Percentiles rank a stretch among this genome's conserved stretches.
These are phyloP conservation scores for Nannochloropsis granulata DNA, from an alignment of 108 stramenopile species.

Conservation along the genomic window DNA sequence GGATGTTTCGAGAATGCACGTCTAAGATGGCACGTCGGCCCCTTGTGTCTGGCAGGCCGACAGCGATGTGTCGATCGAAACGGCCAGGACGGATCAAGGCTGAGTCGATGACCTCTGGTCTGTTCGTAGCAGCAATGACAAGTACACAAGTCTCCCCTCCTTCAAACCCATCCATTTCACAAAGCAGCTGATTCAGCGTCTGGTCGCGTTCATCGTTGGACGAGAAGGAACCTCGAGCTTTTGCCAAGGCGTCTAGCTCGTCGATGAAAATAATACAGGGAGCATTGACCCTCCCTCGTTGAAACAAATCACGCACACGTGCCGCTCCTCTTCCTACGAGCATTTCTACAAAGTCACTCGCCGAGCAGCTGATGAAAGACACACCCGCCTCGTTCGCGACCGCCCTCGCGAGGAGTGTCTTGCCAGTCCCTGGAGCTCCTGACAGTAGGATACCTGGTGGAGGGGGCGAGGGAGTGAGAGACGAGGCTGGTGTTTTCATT, in stretches of 20 bases:
- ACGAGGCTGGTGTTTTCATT: not conserved
- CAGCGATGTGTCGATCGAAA: constrained; percentile 78
- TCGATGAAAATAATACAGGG: constrained; percentile 38
- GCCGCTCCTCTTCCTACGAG: constrained; percentile 36
- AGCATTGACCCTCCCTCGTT: constrained; percentile 6
- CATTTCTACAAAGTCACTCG: constrained; percentile 36
- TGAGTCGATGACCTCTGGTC: constrained; percentile 47
- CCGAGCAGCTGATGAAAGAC: constrained; percentile 35
- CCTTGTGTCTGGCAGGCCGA: constrained; percentile 61
- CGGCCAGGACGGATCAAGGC: constrained; percentile 78
- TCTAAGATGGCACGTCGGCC: constrained; percentile 66
- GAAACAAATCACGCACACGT: constrained; percentile 35
- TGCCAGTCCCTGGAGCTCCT: constrained; percentile 14
- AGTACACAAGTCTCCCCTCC: constrained; percentile 36
- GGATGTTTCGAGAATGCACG: constrained; percentile 55
- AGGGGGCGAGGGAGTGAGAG: not conserved
- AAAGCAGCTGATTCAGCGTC: constrained; percentile 81
- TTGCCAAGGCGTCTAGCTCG: constrained; percentile 36
- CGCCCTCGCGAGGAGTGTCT: constrained; percentile 37
- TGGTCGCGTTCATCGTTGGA: constrained; percentile 79
- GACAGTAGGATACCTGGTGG: not conserved
- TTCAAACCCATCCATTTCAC: constrained; percentile 87
- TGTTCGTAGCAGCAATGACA: constrained; percentile 86
- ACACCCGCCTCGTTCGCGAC: constrained; percentile 35
- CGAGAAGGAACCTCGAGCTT: constrained; percentile 41